Conservation (phyloP, 495 filamentous ascomycete genomes). For the Aspergillus steynii region DNA sequence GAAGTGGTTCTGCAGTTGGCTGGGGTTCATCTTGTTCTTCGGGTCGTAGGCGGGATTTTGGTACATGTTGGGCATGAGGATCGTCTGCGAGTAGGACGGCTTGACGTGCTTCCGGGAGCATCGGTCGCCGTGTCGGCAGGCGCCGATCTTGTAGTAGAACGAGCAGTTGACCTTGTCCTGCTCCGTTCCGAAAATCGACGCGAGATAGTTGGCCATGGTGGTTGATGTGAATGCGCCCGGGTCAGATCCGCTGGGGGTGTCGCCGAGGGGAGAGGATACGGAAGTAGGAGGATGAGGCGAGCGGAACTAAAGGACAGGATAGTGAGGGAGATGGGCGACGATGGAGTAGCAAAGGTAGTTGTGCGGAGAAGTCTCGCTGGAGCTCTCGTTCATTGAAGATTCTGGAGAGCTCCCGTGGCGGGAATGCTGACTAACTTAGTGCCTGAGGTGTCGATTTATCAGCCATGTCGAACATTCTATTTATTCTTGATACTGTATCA, state of each 20-base stretch:
- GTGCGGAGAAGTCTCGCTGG: constrained; percentile 4
- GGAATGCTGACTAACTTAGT: constrained; percentile 33
- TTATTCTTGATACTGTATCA: no score
- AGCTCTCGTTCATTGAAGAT: constrained; percentile 36
- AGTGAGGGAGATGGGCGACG: background rate
- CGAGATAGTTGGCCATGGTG: constrained; percentile 92
- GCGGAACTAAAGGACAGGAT: background rate
- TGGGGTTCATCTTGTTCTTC: constrained; percentile 92
- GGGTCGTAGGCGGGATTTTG: constrained; percentile 98
- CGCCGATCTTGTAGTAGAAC: constrained; percentile 97
- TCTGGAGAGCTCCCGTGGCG: constrained; percentile 44
- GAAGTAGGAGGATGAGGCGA: background rate
- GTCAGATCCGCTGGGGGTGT: background rate
- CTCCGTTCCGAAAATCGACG: constrained; percentile 99
- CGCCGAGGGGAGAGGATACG: background rate
- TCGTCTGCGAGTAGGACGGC: constrained; percentile 94
- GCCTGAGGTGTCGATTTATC: constrained; percentile 21
- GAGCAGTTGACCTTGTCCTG: constrained; percentile 92
- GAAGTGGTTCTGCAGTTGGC: constrained; percentile 97
- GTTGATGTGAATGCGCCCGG: constrained; percentile 9
- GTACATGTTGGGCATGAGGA: constrained; percentile 97
- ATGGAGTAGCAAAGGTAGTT: background rate
- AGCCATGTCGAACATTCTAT: background rate
- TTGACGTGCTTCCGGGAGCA: constrained; percentile 99
- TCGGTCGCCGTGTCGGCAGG: constrained; percentile 96